Percentiles rank a stretch among this genome's conserved stretches.
Evolutionary conservation across 108 stramenopile species (phyloP).

Genomic region (Cyclostephanos invisitatus): DNA sequence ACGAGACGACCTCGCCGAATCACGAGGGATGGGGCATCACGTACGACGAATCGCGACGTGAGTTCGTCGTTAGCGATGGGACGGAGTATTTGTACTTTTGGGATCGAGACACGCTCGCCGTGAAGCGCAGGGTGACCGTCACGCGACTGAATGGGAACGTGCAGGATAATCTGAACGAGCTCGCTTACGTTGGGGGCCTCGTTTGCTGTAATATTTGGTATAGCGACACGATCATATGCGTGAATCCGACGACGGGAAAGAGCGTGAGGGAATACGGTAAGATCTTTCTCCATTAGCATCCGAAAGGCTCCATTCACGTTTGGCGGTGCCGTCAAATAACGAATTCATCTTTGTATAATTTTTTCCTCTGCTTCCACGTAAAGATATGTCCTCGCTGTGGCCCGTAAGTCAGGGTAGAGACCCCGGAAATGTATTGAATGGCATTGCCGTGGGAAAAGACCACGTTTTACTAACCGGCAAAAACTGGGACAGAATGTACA

Average conservation of each 20-base stretch:
- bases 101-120: constrained; percentile 54
- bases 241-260: constrained; percentile 69
- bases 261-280: constrained; percentile 84
- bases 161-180: constrained; percentile 74
- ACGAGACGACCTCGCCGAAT: constrained; percentile 52
- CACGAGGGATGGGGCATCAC: constrained; percentile 88
- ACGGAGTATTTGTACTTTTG: constrained; percentile 70
- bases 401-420: constrained; percentile 44
- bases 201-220: constrained; percentile 88
- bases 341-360: too few species aligned
- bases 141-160: constrained; percentile 47
- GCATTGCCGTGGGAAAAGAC: constrained; percentile 76
- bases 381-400: constrained; percentile 72
- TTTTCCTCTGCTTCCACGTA: background rate
- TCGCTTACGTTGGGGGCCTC: constrained; percentile 76
- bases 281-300: background rate
- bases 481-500: constrained; percentile 77
- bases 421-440: constrained; percentile 77
- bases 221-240: constrained; percentile 74
- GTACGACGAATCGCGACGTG: constrained; percentile 56
- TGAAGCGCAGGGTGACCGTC: constrained; percentile 58
- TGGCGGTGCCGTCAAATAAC: background rate
- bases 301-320: too few species aligned
- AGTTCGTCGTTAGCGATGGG: constrained; percentile 84
- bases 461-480: constrained; percentile 73